phyloP scores from a whole-genome alignment of 768 basidiomycete genomes.

The Exsudoporus frostii region DNA sequence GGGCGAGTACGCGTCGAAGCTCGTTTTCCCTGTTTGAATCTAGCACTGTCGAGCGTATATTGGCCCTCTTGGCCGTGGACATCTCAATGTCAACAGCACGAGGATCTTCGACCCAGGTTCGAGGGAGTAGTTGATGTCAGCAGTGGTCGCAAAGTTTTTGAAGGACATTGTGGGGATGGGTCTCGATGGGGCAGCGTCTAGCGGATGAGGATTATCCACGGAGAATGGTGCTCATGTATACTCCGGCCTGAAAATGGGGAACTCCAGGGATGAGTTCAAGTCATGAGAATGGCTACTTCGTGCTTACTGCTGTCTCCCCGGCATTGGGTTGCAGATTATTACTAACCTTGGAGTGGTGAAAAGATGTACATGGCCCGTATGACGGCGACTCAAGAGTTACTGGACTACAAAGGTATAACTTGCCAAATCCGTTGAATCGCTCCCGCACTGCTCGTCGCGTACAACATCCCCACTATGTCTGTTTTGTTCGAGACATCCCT shows the following conservation, averaged over 20 bases:
- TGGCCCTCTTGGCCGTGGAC: not conserved
- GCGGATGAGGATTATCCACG: not conserved
- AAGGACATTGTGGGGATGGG: not conserved
- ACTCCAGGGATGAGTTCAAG: not conserved
- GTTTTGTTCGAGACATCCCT: constrained; percentile 95
- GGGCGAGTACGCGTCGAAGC: not conserved
- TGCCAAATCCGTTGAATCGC: too few relatives aligned
- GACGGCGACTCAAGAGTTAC: too few relatives aligned
- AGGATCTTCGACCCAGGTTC: not conserved
- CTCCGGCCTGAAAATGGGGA: not conserved
- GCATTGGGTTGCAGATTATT: not conserved
- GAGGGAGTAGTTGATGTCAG: not conserved
- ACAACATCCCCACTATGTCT: constrained; percentile 57
- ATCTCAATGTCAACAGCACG: not conserved
- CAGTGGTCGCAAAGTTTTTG: not conserved
- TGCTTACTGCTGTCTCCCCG: not conserved
- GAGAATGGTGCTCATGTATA: not conserved
- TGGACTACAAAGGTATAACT: too few relatives aligned
- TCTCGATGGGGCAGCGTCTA: not conserved
- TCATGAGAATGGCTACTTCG: not conserved
- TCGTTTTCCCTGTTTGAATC: not conserved
- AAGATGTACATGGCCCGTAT: too few relatives aligned
- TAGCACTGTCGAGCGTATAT: not conserved
- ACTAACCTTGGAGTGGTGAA: not conserved
- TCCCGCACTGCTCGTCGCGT: not conserved